These are phyloP conservation scores for Nyctanthes arbortristis DNA, from an alignment of 257 asterid genomes.

Conservation along the genomic window DNA sequence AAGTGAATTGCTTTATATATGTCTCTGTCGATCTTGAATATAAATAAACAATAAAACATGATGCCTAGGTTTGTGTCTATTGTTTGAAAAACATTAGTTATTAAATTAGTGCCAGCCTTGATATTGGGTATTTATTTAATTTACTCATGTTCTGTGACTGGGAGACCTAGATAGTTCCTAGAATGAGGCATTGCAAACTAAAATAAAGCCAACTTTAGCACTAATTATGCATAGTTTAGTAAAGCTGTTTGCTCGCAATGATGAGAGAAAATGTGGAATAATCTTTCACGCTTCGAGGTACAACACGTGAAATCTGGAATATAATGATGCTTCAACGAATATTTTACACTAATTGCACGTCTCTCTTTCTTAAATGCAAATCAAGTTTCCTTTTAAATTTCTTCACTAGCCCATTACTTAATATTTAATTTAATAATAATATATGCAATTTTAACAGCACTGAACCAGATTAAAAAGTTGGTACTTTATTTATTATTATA, in stretches of 20 bases:
- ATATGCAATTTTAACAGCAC: background rate
- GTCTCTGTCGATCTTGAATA: background rate
- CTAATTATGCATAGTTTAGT: constrained; percentile 20
- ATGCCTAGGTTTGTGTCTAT: background rate
- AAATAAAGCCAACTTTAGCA: constrained; percentile 27
- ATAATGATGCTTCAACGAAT: background rate
- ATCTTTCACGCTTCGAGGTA: constrained; percentile 19
- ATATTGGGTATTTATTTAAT: background rate
- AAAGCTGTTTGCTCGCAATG: constrained; percentile 27
- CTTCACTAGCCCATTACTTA: too few species aligned
- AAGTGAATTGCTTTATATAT: background rate
- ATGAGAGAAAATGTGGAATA: constrained; percentile 22
- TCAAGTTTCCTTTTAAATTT: background rate
- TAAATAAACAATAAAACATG: background rate
- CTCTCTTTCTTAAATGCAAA: too few species aligned
- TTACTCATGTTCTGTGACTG: constrained; percentile 28
- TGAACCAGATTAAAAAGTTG: background rate
- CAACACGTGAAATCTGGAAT: constrained; percentile 2
- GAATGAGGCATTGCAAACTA: constrained; percentile 31
- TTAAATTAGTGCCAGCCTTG: background rate
- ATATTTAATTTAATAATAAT: too few species aligned
- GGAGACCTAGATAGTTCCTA: constrained; percentile 46
- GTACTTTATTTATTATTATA: too few species aligned
- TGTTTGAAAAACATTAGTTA: background rate
- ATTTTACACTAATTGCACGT: too few species aligned